Percentiles rank a stretch among this genome's conserved stretches.
These are phyloP conservation scores for Nannizzia gypsea DNA, from an alignment of 2,329 filamentous ascomycete species.

Conservation along the genomic window DNA sequence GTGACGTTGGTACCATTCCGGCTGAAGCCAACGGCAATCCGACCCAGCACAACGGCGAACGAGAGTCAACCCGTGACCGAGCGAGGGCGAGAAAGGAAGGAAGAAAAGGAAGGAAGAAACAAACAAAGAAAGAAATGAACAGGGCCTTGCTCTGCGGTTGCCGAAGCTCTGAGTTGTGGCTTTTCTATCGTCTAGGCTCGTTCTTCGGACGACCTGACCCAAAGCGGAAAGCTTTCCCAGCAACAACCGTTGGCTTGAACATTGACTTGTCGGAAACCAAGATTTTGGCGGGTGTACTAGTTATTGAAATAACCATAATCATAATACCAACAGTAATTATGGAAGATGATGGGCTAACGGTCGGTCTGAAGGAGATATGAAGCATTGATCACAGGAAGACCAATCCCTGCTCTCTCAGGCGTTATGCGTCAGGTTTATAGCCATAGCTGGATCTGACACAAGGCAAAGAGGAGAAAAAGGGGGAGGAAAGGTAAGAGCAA, in stretches of 20 bases:
- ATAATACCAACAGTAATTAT: not conserved
- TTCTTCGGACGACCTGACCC: not conserved
- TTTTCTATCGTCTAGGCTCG: not conserved
- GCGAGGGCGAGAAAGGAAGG: too few relatives aligned
- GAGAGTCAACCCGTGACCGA: not conserved
- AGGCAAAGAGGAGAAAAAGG: too few relatives aligned
- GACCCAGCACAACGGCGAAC: not conserved
- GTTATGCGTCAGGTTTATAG: not conserved
- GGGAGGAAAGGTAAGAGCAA: too few relatives aligned
- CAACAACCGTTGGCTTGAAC: not conserved
- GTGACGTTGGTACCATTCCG: not conserved
- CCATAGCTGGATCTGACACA: too few relatives aligned
- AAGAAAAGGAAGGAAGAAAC: too few relatives aligned
- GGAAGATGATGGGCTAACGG: not conserved
- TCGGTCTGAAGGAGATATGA: not conserved
- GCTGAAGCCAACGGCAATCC: not conserved
- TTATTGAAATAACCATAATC: not conserved
- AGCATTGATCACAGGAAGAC: not conserved
- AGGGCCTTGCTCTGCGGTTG: not conserved
- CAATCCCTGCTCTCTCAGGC: not conserved
- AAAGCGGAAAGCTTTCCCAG: not conserved
- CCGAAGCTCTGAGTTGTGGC: not conserved
- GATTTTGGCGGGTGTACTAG: too few relatives aligned
- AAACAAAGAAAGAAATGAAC: not conserved
- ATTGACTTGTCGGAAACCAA: not conserved